Base-by-base conservation (phyloP, 257 asterid genomes). In the Forsythia suspensa region DNA sequence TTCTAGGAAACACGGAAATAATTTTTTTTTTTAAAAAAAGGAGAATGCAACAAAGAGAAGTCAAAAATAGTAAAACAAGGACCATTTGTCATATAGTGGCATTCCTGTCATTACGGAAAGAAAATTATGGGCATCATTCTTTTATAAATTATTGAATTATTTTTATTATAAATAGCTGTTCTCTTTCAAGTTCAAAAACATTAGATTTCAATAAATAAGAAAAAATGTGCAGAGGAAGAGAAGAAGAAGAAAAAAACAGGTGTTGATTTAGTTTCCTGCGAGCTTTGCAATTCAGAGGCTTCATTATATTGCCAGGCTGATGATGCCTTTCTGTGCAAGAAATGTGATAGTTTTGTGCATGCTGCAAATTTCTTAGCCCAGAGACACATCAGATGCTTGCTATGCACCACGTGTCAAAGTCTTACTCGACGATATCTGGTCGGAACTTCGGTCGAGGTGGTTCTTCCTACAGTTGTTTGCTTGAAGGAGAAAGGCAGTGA, bases 311-410 rank as follows among this genome's bases (percentile, higher is more conserved):
- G 92, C 84, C 82, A 78, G 66, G 90, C 90, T 29, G 92, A 88
- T 79, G 83, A 75, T 71, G 92, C 90, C 12, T 86, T 84, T 81
- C 83, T 88, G n/a, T 88, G 92, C 83, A 65, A 71, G 72, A 84
- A 88, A 84, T 88, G 92, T 71, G 92, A 88, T 70, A 74, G 73
- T 20, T 77, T 81, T 83, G 90, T 88, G 2, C 90, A 86, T 42
- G 75, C 73, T 36, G 90, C 92, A 5, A 88, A 88, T 75, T 84
- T 88, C 72, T 79, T 88, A 74, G 88, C 90, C 4, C 80, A 75
- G 21, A 82, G 90, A 77, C 90, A 86, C 39, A 81, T 88, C 20
- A 63, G 90, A 20, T 82, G 87, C 81, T 80, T 88, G 41, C 82
- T 88, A 39, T 86, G 92, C 79, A 37, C 67, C 46, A 59, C 74